Evolutionary conservation across 2,329 filamentous ascomycete species (phyloP).

Genomic region (Ceratocystis ficicola): DNA sequence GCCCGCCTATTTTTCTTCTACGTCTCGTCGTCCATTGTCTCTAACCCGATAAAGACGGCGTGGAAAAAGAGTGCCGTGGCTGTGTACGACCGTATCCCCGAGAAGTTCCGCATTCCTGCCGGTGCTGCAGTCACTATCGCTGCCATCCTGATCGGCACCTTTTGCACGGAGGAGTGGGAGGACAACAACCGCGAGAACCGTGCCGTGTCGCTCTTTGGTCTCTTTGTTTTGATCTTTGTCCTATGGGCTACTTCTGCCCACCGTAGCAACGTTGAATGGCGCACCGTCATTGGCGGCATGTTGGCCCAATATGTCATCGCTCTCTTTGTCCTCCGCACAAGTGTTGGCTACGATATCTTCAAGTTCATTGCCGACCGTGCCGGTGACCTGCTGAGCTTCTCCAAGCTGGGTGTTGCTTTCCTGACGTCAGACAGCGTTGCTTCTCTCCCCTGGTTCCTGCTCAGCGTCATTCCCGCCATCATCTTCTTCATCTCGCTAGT

Average conservation of each 20-base stretch:
- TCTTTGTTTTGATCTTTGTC: slow-evolving; percentile 53
- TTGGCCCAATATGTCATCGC: slow-evolving; percentile 77
- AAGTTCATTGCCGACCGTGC: slow-evolving; percentile 71
- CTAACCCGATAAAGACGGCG: slow-evolving; percentile 50
- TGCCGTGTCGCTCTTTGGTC: slow-evolving; percentile 66
- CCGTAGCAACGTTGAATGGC: slow-evolving; percentile 53
- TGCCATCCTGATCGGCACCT: slow-evolving; percentile 65
- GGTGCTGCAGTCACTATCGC: slow-evolving; percentile 53
- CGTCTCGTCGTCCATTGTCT: slow-evolving; percentile 54
- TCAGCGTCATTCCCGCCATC: slow-evolving; percentile 73
- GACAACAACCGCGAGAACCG: slow-evolving; percentile 74
- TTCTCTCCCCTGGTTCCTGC: slow-evolving; percentile 53
- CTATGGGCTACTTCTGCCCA: slow-evolving; percentile 63
- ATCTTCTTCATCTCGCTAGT: slow-evolving; percentile 95
- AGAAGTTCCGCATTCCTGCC: slow-evolving; percentile 40
- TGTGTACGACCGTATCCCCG: slow-evolving; percentile 50
- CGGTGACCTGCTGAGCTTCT: slow-evolving; percentile 61
- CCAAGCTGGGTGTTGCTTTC: slow-evolving; percentile 60
- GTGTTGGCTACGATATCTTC: slow-evolving; percentile 81
- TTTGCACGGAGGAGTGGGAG: slow-evolving; percentile 55
- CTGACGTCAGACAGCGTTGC: slow-evolving; percentile 40
- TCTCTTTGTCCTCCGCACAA: slow-evolving; percentile 72
- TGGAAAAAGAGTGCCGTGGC: slow-evolving; percentile 55
- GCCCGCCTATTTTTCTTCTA: slow-evolving; percentile 65
- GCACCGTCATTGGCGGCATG: slow-evolving; percentile 80